Evolutionary conservation across 176 grass and related monocot genomes (phyloP), one percentile per base, ranked within the genome.

Genomic region (Zoysia japonica): DNA sequence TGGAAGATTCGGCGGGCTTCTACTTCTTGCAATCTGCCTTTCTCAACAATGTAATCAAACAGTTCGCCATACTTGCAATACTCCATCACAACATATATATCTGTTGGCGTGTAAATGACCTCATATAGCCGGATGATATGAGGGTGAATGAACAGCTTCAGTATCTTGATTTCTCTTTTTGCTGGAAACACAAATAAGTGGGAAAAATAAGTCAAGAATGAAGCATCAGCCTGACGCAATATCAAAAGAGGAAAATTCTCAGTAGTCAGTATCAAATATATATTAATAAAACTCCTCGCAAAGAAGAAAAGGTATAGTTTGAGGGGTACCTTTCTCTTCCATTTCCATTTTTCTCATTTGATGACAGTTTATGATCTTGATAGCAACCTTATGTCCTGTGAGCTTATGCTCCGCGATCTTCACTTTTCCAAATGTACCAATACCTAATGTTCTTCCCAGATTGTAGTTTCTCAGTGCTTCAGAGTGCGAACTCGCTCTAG

Each of bases 61-160:
- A 97, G 68, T 82, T 94, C 91, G 0, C 94, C 94, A 43, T 82
- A 94, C 73, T 94, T 97, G 75, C 89, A 91, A 75, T 97, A 97
- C 80, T 97, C 94, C 85, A 90, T 97, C 61, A 97, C 85, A 82
- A 97, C 87, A 80, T 87, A 97, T 85, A 94, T 93, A 82, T 97
- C 87, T 59, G 85, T 88, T 8, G 71, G 69, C 78, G 94, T 92
- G 73, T 94, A 91, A 82, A 97, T 97, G 64, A 94, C 94, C 54
- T 97, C 94, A 78, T 97, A 97, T 68, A 97, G 87, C 7, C 89
- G 94, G 70, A 97, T 92, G 77, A 94, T 91, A 85, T 97, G 94
- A 4, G 94, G 94, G 61, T 97, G 94, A 87, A 94, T 94, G 75
- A 97, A 92, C 80, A 94, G 45, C 80, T 84, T 93, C 66, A 97